Percentiles rank a stretch among this genome's conserved stretches.
phyloP scores from a whole-genome alignment of 2,329 filamentous ascomycete genomes.

The Knoxdaviesia proteae region DNA sequence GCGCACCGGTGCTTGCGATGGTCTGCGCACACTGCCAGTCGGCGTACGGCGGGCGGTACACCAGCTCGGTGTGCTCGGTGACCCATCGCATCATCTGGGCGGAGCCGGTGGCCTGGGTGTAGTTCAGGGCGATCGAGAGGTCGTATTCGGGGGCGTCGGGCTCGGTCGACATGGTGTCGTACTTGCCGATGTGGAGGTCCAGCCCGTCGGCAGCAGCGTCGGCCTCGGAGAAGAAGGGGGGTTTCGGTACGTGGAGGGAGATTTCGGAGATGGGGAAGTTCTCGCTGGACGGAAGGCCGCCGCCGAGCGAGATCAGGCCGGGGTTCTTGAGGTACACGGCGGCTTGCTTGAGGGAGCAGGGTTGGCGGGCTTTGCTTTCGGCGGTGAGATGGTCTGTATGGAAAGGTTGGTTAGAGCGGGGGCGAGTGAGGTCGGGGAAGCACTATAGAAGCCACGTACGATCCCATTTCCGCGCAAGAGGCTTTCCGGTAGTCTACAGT shows the following conservation, averaged over 20 bases:
- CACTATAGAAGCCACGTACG: constrained; percentile 31
- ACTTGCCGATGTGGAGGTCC: constrained; percentile 52
- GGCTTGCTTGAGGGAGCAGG: constrained; percentile 62
- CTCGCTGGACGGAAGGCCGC: constrained; percentile 70
- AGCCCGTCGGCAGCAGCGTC: constrained; percentile 40
- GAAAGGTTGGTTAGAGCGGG: constrained; percentile 2
- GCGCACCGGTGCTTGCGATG: constrained; percentile 65
- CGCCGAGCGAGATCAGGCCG: constrained; percentile 77
- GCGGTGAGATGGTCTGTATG: constrained; percentile 31
- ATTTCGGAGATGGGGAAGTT: constrained; percentile 84
- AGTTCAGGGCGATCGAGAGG: constrained; percentile 78
- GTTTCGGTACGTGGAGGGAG: constrained; percentile 46
- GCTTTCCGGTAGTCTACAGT: constrained; percentile 30
- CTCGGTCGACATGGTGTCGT: constrained; percentile 32
- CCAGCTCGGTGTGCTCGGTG: constrained; percentile 86
- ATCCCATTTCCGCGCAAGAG: constrained; percentile 66
- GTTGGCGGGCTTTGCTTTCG: constrained; percentile 40
- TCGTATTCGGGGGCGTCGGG: constrained; percentile 27
- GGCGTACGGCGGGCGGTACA: constrained; percentile 67
- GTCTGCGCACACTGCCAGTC: constrained; percentile 79
- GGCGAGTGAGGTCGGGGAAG: background rate
- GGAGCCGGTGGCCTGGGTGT: constrained; percentile 69
- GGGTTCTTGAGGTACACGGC: constrained; percentile 62
- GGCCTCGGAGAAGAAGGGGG: constrained; percentile 48
- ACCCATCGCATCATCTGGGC: constrained; percentile 78